Evolutionary conservation across 1,139 yeast species (phyloP), one percentile per base, ranked within the genome.

Genomic region (Saccharomyces hybrid): DNA sequence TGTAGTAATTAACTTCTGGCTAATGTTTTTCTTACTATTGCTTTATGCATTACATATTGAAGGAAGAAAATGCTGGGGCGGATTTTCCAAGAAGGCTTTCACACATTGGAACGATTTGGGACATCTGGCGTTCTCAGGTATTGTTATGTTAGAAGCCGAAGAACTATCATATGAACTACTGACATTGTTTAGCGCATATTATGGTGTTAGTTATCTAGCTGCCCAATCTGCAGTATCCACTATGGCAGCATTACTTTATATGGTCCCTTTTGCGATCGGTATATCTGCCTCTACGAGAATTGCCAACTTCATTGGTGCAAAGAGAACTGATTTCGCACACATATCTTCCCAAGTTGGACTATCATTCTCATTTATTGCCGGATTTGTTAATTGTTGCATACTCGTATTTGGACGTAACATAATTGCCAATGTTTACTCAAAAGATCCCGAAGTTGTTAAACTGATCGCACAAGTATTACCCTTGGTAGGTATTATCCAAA

Each of bases 221-320:
- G 93, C 96, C 0, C 97, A 90, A 69, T 85, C 95, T 49, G 91
- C 95, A 0, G 84, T 88, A 0, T 83, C 95, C 3, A 85, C 95
- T 3, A 77, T 88, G 52, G 91, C 93, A 0, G 85, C 95, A 1
- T 73, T 90, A 53, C 75, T 89, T 0, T 90, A 87, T 64, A 90
- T 88, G 86, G 78, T 88, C 13, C 96, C 97, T 13, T 90, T 90
- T 75, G 93, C 97, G 0, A 81, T 88, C 4, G 85, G 96, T 46
- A 89, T 89, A 50, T 95, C 96, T 0, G 78, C 91, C 0, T 84
- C 95, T 0, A 89, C 96, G 0, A 77, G 97, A 70, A 84, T 89
- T 51, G 96, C 97, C 47, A 88, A 86, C 67, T 88, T 86, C 63
- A 80, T 90, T 54, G 97, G 97, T 3, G 95, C 93, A 0, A 83